Base-by-base conservation (phyloP, 495 filamentous ascomycete genomes). In the Talaromyces wortmannii region DNA sequence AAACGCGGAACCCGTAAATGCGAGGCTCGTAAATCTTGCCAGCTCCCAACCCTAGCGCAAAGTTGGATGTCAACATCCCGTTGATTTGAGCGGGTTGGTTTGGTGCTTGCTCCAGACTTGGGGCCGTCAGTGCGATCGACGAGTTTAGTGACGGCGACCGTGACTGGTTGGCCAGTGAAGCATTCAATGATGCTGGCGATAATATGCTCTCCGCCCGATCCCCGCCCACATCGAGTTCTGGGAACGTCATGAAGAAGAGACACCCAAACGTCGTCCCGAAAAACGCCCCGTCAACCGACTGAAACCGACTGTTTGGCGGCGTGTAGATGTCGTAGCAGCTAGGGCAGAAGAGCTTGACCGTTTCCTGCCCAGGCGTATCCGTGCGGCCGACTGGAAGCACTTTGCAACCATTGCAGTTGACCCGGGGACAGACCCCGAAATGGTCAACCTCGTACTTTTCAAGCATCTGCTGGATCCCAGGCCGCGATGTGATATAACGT, bases 201-300 rank as follows among this genome's bases (percentile, higher is more conserved):
- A 64, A 47, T 4, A 64, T 52, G 29, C 54, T 59, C 43, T 73
- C 66, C 29, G 65, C 59, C 57, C 76, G 67, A 42, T 69, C 61
- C 44, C 68, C 67, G 43, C 68, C 67, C 48, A 97, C 82, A 56
- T 96, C 90, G 63, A 96, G 82, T 61, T 98, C 95, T 31, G 95
- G 92, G 70, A 97, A 98, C 29, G 91, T 98, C 77, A 98, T 92
- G 69, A 98, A 90, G 78, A 98, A 98, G 45, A 98, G 84, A 61
- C 83, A 86, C 46, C 84, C 90, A 66, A 98, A 98, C 0, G 94
- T 98, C 40, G 94, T 92, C 33, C 94, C 94, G 66, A 98, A 98
- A 76, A 97, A 98, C 13, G 94, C 92, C 18, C 94, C 94, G 62
- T 98, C 94, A n/a, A 98, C 92, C 3, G 89, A 89, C 72, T 96